A percentile compares a stretch with the other conserved stretches of the same genome.
Evolutionary conservation across 2,329 filamentous ascomycete genomes (phyloP).

Genomic region (Grosmannia clavigera): DNA sequence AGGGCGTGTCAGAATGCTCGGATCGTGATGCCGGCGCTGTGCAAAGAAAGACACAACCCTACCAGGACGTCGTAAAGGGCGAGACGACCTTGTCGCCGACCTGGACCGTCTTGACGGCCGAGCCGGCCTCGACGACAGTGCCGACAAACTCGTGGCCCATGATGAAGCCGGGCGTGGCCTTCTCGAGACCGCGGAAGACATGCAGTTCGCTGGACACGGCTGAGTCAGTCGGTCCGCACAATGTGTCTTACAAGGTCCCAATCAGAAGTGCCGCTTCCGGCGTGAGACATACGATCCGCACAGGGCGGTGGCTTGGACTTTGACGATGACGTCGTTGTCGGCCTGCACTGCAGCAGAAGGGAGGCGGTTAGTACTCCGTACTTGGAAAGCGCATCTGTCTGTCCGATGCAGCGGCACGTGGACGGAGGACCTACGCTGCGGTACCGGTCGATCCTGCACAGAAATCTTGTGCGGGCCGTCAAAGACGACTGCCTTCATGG

Average conservation of each 20-base stretch:
- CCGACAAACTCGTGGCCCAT: slow-evolving; percentile 87
- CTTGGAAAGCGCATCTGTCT: not conserved
- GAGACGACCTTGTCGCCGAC: slow-evolving; percentile 69
- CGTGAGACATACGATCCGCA: slow-evolving; percentile 62
- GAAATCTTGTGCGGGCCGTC: slow-evolving; percentile 64
- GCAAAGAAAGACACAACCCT: slow-evolving; percentile 16
- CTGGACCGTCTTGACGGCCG: slow-evolving; percentile 53
- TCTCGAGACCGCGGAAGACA: slow-evolving; percentile 71
- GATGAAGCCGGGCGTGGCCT: slow-evolving; percentile 48
- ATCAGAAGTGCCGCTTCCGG: not conserved
- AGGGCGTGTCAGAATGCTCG: not conserved
- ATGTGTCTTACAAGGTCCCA: not conserved
- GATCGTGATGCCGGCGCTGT: too few relatives aligned
- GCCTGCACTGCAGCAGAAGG: slow-evolving; percentile 40
- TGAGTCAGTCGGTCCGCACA: not conserved
- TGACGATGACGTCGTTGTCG: slow-evolving; percentile 66
- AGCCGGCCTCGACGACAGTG: slow-evolving; percentile 54
- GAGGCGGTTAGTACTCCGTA: not conserved
- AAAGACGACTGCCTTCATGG: slow-evolving; percentile 85
- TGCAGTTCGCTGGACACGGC: slow-evolving; percentile 59
- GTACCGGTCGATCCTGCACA: slow-evolving; percentile 68
- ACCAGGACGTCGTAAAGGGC: slow-evolving; percentile 76
- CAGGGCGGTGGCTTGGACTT: slow-evolving; percentile 69
- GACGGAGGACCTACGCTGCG: slow-evolving; percentile 36
- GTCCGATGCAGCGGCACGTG: too few relatives aligned